These are phyloP conservation scores for Backusella australiensis DNA, from an alignment of 192 early-diverging fungal genomes.

Conservation along the genomic window DNA sequence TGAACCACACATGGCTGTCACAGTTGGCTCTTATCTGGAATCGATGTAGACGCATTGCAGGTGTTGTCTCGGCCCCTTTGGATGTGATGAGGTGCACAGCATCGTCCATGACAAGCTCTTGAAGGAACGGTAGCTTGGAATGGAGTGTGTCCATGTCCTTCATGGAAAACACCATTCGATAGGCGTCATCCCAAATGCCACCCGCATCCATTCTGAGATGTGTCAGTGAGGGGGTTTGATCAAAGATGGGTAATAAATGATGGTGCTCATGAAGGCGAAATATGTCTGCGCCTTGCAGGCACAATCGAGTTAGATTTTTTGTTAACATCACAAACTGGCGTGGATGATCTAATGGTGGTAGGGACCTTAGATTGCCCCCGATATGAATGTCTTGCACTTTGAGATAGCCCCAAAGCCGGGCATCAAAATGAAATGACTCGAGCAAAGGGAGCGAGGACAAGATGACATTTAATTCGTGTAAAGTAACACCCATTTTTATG, in stretches of 20 bases:
- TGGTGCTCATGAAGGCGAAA: background rate
- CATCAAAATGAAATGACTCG: slow-evolving; percentile 1
- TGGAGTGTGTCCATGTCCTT: background rate
- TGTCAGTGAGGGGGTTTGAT: background rate
- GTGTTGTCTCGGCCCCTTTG: background rate
- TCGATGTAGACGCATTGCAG: background rate
- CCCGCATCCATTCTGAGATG: background rate
- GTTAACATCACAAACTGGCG: background rate
- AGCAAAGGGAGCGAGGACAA: background rate
- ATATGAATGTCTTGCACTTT: background rate
- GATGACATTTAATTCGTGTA: background rate
- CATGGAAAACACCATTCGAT: background rate
- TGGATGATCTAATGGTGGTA: slow-evolving; percentile 1
- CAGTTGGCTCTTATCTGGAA: background rate
- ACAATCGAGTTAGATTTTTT: background rate
- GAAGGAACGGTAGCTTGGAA: background rate
- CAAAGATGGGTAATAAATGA: background rate
- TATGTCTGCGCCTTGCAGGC: background rate
- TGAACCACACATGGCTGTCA: background rate
- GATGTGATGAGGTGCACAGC: background rate
- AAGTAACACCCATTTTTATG: background rate
- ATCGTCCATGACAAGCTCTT: background rate
- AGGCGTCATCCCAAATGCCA: background rate
- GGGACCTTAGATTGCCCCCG: background rate
- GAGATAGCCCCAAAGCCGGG: background rate